Conservation (phyloP, 257 asterid genomes). For the Nicotiana obtusifolia region DNA sequence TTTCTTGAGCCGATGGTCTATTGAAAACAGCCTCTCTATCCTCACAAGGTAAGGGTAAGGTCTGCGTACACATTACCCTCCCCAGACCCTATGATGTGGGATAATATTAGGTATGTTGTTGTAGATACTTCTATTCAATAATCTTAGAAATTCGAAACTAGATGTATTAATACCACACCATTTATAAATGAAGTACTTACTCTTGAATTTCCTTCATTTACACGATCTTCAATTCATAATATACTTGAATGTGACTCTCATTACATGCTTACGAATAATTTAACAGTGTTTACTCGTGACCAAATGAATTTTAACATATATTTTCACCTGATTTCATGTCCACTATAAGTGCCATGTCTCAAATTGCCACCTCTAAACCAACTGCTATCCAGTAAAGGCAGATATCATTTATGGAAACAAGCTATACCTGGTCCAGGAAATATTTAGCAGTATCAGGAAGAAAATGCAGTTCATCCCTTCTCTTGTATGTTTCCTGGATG, state of each 20-base stretch:
- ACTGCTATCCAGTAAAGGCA: neutral
- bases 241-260: neutral
- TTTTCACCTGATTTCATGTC: neutral
- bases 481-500: conserved; percentile 65
- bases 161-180: neutral
- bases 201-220: neutral
- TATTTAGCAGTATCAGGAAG: conserved; percentile 59
- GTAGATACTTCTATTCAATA: neutral
- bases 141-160: neutral
- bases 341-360: neutral
- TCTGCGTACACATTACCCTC: no score
- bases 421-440: conserved; percentile 56
- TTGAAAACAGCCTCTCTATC: no score
- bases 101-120: no score
- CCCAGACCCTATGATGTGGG: no score
- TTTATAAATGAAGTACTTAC: neutral
- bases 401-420: neutral
- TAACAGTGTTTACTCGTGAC: neutral
- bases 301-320: neutral
- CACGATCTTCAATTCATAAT: neutral
- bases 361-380: neutral
- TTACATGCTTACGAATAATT: neutral
- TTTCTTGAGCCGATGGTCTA: no score
- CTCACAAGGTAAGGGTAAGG: no score
- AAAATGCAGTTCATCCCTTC: conserved; percentile 40